A percentile compares a stretch with the other conserved stretches of the same genome.
These are phyloP conservation scores for Ammopiptanthus mongolicus DNA, from an alignment of 306 rosid species.

Conservation along the genomic window DNA sequence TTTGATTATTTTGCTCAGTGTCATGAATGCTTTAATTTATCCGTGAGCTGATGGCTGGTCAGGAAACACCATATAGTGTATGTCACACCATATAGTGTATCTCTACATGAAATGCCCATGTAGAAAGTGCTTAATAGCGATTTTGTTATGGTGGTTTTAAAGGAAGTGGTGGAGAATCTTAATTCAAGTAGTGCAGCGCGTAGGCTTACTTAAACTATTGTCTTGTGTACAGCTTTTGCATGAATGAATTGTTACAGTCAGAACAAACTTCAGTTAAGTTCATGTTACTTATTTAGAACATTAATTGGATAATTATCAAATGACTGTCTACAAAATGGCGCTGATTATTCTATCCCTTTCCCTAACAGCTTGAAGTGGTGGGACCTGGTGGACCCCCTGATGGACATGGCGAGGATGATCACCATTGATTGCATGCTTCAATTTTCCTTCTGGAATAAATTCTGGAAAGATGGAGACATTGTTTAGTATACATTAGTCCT, in stretches of 20 bases:
- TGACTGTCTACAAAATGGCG: not conserved
- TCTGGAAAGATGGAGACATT: constrained; percentile 49
- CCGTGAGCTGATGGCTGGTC: not conserved
- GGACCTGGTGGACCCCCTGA: constrained; percentile 94
- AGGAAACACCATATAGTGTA: not conserved
- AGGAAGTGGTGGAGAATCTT: not conserved
- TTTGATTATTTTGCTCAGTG: not conserved
- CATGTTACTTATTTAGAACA: not conserved
- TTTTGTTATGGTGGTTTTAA: not conserved
- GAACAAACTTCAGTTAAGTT: not conserved
- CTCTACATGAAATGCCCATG: not conserved
- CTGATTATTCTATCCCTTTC: constrained; percentile 4
- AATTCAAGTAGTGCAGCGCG: not conserved
- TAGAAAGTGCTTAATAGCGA: not conserved
- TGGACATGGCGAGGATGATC: constrained; percentile 55
- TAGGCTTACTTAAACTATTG: not conserved
- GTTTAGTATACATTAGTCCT: constrained; percentile 41
- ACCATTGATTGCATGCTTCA: constrained; percentile 47
- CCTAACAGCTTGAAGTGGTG: constrained; percentile 81
- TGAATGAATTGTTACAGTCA: not conserved
- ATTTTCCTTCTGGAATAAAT: constrained; percentile 50
- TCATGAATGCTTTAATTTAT: not conserved
- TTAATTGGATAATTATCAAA: not conserved
- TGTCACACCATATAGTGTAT: not conserved
- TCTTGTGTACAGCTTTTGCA: constrained; percentile 3